Conservation (phyloP, 768 basidiomycete species). For the Boletus insuetus region DNA sequence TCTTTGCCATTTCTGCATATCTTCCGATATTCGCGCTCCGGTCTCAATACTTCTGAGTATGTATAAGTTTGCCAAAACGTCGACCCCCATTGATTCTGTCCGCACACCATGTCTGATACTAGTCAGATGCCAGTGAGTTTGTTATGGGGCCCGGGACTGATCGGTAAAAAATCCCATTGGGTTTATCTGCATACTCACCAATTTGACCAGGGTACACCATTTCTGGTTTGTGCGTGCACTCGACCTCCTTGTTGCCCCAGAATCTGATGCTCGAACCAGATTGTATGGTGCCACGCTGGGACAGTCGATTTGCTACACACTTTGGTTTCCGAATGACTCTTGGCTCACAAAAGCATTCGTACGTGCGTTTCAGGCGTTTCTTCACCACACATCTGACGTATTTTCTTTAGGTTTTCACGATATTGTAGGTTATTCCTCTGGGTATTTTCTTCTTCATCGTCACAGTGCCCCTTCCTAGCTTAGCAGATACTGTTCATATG, state of each 20-base stretch:
- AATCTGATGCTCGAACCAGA: neutral
- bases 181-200: too few species aligned
- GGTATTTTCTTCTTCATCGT: neutral
- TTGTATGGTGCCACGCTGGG: slow-evolving; percentile 15
- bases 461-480: neutral
- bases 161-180: too few species aligned
- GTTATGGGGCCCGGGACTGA: too few species aligned
- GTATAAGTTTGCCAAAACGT: too few species aligned
- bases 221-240: slow-evolving; percentile 1
- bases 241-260: neutral
- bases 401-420: neutral
- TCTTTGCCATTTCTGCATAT: too few species aligned
- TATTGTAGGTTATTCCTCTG: neutral
- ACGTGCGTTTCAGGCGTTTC: neutral
- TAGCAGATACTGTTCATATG: slow-evolving; percentile 3
- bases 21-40: too few species aligned
- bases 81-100: too few species aligned
- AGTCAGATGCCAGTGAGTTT: too few species aligned
- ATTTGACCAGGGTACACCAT: slow-evolving; percentile 1
- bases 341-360: slow-evolving; percentile 3
- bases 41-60: too few species aligned
- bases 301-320: slow-evolving; percentile 3
- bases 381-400: neutral
- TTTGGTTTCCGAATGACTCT: slow-evolving; percentile 12
- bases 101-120: too few species aligned